Conservation (phyloP, 2,329 filamentous ascomycete genomes). For the Alternaria gansuensis region DNA sequence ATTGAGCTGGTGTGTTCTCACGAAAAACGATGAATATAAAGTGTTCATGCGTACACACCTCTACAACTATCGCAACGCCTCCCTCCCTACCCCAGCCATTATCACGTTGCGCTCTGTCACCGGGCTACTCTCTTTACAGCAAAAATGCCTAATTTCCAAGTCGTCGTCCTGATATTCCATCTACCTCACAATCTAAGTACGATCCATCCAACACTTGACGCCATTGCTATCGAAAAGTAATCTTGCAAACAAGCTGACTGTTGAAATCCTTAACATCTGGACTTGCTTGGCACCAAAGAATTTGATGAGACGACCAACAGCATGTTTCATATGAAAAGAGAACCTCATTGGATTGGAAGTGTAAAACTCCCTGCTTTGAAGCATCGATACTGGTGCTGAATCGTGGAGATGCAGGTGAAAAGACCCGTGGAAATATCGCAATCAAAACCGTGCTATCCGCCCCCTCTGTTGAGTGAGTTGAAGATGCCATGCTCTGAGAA, state of each 20-base stretch:
- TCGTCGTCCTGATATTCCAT: not conserved
- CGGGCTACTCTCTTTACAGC: not conserved
- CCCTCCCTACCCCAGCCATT: not conserved
- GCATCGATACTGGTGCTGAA: not conserved
- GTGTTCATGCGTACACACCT: not conserved
- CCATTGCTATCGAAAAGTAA: not conserved
- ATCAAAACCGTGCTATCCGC: not conserved
- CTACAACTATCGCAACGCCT: not conserved
- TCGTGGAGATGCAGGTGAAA: not conserved
- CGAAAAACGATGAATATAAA: not conserved
- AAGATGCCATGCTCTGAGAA: conserved; percentile 36
- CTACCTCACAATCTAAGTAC: not conserved
- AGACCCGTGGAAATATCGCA: not conserved
- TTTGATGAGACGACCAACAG: not conserved
- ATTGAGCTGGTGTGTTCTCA: not conserved
- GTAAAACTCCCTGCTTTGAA: not conserved
- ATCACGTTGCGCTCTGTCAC: not conserved
- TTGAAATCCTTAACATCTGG: not conserved
- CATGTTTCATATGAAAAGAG: not conserved
- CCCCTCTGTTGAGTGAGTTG: not conserved
- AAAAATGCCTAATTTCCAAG: not conserved
- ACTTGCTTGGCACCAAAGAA: not conserved
- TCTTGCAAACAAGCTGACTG: not conserved
- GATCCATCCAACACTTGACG: not conserved
- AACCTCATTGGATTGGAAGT: not conserved